Evolutionary conservation across 352 stramenopile genomes (phyloP).

Genomic region (Aphanomyces invadans): DNA sequence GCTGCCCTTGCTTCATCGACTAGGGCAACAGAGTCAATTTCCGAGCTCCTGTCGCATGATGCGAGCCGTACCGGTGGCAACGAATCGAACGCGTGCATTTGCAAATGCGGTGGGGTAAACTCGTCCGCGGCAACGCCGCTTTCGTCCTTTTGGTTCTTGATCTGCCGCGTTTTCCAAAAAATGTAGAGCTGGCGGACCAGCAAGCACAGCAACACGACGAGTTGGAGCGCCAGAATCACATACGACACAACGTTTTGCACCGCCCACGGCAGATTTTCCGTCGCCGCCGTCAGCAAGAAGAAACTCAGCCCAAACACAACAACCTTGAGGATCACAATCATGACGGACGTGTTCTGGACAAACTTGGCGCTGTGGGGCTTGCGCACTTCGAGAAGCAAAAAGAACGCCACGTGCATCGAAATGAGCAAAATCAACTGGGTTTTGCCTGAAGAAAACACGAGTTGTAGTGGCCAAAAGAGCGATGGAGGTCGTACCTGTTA

Average conservation of each 20-base stretch:
- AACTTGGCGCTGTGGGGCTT: slow-evolving; percentile 63
- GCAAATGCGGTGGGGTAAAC: slow-evolving; percentile 3
- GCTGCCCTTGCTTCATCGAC: neutral
- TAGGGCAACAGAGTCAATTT: too few species aligned
- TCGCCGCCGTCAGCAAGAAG: slow-evolving; percentile 52
- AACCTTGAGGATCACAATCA: slow-evolving; percentile 75
- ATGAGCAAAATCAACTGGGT: slow-evolving; percentile 51
- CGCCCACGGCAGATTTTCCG: slow-evolving; percentile 46
- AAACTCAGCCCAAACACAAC: slow-evolving; percentile 62
- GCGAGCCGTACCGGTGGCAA: neutral
- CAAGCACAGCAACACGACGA: slow-evolving; percentile 56
- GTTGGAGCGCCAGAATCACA: slow-evolving; percentile 57
- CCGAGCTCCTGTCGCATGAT: too few species aligned
- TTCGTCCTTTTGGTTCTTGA: slow-evolving; percentile 35
- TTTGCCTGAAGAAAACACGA: too few species aligned
- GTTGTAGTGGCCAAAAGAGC: too few species aligned
- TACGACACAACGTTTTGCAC: slow-evolving; percentile 62
- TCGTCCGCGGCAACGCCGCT: slow-evolving; percentile 26
- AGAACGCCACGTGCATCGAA: slow-evolving; percentile 50
- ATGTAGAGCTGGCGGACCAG: slow-evolving; percentile 61
- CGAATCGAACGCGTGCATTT: slow-evolving; percentile 9
- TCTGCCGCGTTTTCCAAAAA: slow-evolving; percentile 64
- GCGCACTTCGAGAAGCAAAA: slow-evolving; percentile 64
- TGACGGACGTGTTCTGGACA: slow-evolving; percentile 60
- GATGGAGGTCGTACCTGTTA: too few species aligned